A percentile compares a stretch with the other conserved stretches of the same genome.
These are phyloP conservation scores for Candolleomyces efflorescens DNA, from an alignment of 768 basidiomycete species.

Conservation along the genomic window DNA sequence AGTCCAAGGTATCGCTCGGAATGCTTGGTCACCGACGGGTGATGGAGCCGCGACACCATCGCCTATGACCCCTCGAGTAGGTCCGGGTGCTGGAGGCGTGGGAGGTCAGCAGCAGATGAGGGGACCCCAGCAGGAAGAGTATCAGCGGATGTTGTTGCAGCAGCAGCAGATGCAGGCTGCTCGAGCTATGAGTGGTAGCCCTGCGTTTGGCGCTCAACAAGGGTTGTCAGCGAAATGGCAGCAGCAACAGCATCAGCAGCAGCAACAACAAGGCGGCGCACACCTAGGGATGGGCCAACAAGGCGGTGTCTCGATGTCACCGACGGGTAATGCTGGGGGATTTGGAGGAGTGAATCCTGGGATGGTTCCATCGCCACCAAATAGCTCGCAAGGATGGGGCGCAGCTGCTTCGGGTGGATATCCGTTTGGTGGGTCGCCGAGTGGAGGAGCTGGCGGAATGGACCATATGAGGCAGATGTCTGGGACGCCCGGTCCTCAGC, in stretches of 20 bases:
- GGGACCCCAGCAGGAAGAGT: constrained; percentile 39
- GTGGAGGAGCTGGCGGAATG: constrained; percentile 24
- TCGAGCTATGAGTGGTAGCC: constrained; percentile 32
- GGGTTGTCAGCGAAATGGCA: constrained; percentile 32
- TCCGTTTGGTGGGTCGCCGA: constrained; percentile 36
- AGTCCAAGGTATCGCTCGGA: constrained; percentile 71
- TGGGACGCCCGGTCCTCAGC: constrained; percentile 44
- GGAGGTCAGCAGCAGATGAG: neutral
- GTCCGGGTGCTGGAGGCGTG: constrained; percentile 3
- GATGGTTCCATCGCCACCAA: constrained; percentile 28
- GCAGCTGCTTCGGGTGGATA: constrained; percentile 26
- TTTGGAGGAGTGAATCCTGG: constrained; percentile 22
- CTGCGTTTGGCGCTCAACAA: constrained; percentile 32
- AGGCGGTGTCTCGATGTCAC: constrained; percentile 36
- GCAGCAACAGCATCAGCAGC: constrained; percentile 25
- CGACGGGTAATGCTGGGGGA: constrained; percentile 34
- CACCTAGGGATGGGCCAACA: constrained; percentile 13
- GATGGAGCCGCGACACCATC: constrained; percentile 33
- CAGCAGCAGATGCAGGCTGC: constrained; percentile 35
- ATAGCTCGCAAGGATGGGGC: constrained; percentile 27
- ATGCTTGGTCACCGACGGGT: constrained; percentile 73
- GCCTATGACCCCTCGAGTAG: constrained; percentile 45
- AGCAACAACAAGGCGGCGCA: constrained; percentile 23
- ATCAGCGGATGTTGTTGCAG: constrained; percentile 51
- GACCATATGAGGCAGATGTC: constrained; percentile 48